Evolutionary conservation across 2,329 filamentous ascomycete species (phyloP).

Genomic region (Fusarium fujikuroi): DNA sequence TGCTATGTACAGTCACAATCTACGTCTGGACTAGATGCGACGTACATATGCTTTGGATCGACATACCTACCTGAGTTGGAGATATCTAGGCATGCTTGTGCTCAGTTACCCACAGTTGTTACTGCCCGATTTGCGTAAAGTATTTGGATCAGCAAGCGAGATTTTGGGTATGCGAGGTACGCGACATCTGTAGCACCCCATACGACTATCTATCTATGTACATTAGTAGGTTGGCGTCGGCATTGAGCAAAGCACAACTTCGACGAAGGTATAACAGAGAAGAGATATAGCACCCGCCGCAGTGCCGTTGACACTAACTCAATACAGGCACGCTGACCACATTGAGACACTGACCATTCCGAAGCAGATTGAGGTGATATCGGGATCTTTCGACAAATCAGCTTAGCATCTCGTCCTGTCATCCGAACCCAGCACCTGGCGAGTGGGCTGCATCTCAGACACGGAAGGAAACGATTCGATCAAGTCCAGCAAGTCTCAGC

Average conservation of each 20-base stretch:
- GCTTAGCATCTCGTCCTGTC: neutral
- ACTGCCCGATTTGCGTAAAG: neutral
- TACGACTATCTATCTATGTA: neutral
- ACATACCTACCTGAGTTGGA: neutral
- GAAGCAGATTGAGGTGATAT: neutral
- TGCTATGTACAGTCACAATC: neutral
- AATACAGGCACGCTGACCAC: neutral
- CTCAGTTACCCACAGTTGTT: neutral
- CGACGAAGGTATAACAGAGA: neutral
- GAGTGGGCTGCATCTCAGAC: conserved; percentile 20
- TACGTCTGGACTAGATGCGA: neutral
- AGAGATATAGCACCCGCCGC: neutral
- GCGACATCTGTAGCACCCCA: neutral
- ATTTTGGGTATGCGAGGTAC: conserved; percentile 21
- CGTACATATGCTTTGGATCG: neutral
- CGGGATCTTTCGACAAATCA: neutral
- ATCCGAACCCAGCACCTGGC: conserved; percentile 8
- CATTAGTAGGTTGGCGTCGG: neutral
- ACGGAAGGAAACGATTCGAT: conserved; percentile 18
- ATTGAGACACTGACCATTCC: neutral
- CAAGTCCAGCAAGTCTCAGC: neutral
- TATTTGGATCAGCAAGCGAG: conserved; percentile 30
- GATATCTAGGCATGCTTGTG: neutral
- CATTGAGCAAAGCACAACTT: neutral
- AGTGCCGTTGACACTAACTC: neutral